A percentile compares a stretch with the other conserved stretches of the same genome.
Conservation (phyloP, 768 basidiomycete species). For the Russula compacta region DNA sequence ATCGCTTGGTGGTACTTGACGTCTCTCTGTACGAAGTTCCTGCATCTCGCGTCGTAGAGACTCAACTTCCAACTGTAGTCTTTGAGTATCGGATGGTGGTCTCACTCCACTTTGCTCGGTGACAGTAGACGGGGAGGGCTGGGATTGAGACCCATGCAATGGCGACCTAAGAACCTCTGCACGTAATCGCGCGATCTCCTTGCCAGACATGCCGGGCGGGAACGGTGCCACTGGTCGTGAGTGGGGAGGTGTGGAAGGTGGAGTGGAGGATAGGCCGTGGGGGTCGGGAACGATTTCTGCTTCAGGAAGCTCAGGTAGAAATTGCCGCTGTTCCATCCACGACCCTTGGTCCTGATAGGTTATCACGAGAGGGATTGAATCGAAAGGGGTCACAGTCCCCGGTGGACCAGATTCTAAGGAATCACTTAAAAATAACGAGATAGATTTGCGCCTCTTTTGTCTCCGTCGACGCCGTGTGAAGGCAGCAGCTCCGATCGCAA, state of each 20-base stretch:
- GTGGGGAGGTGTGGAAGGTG: neutral
- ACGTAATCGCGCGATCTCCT: slow-evolving; percentile 8
- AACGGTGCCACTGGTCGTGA: neutral
- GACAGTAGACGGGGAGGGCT: neutral
- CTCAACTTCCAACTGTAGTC: slow-evolving; percentile 23
- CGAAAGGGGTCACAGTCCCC: neutral
- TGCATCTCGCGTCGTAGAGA: slow-evolving; percentile 24
- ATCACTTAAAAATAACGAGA: neutral
- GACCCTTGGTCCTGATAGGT: neutral
- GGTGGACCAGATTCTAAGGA: neutral
- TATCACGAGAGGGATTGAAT: neutral
- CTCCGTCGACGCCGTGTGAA: slow-evolving; percentile 2
- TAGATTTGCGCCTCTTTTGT: neutral
- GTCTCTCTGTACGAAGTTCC: slow-evolving; percentile 21
- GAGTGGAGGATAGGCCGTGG: neutral
- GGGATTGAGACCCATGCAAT: neutral
- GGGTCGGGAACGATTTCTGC: neutral
- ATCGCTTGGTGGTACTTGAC: slow-evolving; percentile 24
- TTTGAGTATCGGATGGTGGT: neutral
- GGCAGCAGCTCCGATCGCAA: neutral
- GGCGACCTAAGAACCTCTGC: neutral
- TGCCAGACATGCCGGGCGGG: neutral
- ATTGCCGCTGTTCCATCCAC: neutral
- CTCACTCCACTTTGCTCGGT: neutral
- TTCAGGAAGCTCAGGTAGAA: neutral